phyloP scores from a whole-genome alignment of 768 basidiomycete genomes.

The Strobilomyces echinocephalus region DNA sequence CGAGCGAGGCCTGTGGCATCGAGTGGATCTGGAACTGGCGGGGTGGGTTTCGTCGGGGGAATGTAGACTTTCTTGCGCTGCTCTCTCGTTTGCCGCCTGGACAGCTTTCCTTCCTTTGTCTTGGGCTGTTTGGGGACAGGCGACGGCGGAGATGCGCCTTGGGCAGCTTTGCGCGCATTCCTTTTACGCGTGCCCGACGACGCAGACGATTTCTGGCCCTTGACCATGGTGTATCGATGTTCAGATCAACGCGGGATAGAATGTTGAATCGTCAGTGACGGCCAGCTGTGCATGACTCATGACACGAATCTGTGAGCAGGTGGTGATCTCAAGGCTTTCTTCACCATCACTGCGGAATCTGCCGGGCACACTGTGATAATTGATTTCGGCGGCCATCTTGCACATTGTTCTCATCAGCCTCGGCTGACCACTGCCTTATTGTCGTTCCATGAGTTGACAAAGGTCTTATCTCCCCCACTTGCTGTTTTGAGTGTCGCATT shows the following conservation, averaged over 20 bases:
- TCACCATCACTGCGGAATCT: too few relatives aligned
- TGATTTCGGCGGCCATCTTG: too few relatives aligned
- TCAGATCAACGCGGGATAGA: background rate
- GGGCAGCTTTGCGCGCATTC: constrained; percentile 71
- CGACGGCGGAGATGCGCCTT: constrained; percentile 31
- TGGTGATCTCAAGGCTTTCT: too few relatives aligned
- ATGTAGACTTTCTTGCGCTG: constrained; percentile 83
- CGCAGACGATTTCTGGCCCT: constrained; percentile 69
- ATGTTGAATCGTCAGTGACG: too few relatives aligned
- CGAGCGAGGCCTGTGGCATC: constrained; percentile 78
- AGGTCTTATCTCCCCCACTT: too few relatives aligned
- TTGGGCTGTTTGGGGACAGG: constrained; percentile 39
- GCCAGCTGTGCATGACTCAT: too few relatives aligned
- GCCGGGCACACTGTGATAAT: too few relatives aligned
- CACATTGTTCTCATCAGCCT: too few relatives aligned
- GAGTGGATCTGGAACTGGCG: constrained; percentile 76
- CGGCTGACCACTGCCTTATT: too few relatives aligned
- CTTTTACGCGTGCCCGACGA: constrained; percentile 88
- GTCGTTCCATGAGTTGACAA: too few relatives aligned
- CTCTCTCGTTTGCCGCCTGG: constrained; percentile 49
- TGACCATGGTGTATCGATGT: constrained; percentile 32
- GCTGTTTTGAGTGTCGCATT: constrained; percentile 30
- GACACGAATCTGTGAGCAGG: too few relatives aligned
- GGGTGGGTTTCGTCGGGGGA: constrained; percentile 75
- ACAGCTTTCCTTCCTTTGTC: constrained; percentile 45